These are phyloP conservation scores for Taiwanofungus camphoratus DNA, from an alignment of 1,284 basidiomycete species.

Conservation along the genomic window DNA sequence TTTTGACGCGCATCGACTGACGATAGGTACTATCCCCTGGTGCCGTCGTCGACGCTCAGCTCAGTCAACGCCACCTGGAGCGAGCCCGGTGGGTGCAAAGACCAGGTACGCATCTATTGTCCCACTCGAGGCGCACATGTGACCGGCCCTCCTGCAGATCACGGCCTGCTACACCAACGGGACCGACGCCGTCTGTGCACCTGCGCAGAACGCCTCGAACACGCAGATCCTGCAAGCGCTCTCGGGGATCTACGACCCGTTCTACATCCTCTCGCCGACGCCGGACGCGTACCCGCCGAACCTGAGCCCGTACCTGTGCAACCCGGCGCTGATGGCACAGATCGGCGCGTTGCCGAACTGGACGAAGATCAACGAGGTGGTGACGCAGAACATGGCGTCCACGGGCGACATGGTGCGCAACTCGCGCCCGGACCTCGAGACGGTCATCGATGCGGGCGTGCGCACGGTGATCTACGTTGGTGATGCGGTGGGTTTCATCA, in stretches of 20 bases:
- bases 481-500: conserved; percentile 40
- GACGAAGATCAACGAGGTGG: conserved; percentile 37
- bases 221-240: conserved; percentile 43
- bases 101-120: conserved; percentile 38
- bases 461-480: conserved; percentile 48
- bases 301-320: conserved; percentile 38
- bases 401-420: conserved; percentile 66
- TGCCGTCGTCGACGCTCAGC: conserved; percentile 36
- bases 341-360: conserved; percentile 50
- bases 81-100: conserved; percentile 41
- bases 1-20: neutral
- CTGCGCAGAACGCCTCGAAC: conserved; percentile 53
- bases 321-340: conserved; percentile 27
- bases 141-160: conserved; percentile 33
- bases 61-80: too few species aligned
- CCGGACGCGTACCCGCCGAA: conserved; percentile 55
- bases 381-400: conserved; percentile 50
- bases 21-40: conserved; percentile 43
- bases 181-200: conserved; percentile 42
- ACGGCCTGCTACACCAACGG: conserved; percentile 42
- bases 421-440: conserved; percentile 47
- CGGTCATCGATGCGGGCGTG: conserved; percentile 56
- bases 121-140: too few species aligned
- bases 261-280: conserved; percentile 44
- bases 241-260: conserved; percentile 42